Evolutionary conservation across 495 filamentous ascomycete genomes (phyloP).

Genomic region (Peziza echinospora): DNA sequence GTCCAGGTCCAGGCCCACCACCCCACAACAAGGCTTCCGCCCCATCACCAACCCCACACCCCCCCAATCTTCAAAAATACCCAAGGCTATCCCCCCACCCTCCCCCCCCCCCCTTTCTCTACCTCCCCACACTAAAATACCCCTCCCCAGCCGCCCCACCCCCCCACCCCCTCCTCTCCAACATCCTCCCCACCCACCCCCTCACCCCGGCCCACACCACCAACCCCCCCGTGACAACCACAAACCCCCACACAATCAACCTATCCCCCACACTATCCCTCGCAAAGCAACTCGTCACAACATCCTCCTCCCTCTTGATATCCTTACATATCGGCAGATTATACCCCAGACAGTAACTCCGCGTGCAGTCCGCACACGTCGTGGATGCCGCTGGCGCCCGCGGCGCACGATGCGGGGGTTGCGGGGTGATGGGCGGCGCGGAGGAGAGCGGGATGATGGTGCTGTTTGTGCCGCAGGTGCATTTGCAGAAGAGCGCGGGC

Average conservation of each 20-base stretch:
- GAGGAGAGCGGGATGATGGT: constrained; percentile 53
- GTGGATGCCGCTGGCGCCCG: constrained; percentile 1
- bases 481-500: constrained; percentile 89
- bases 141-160: neutral
- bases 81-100: neutral
- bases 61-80: too few relatives aligned
- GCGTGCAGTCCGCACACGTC: constrained; percentile 71
- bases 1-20: too few relatives aligned
- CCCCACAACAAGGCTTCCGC: too few relatives aligned
- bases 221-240: neutral
- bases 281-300: constrained; percentile 65
- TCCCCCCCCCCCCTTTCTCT: neutral
- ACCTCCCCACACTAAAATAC: neutral
- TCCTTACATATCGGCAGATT: constrained; percentile 68
- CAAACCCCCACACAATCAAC: neutral
- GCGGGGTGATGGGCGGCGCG: constrained; percentile 2
- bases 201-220: neutral
- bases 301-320: constrained; percentile 55
- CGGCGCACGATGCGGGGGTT: too few relatives aligned
- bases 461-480: constrained; percentile 77
- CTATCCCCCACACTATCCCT: neutral
- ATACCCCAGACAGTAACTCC: constrained; percentile 70
- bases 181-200: neutral
- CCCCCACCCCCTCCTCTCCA: neutral
- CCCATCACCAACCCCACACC: too few relatives aligned